A percentile compares a stretch with the other conserved stretches of the same genome.
phyloP scores from a whole-genome alignment of 345 rosid genomes.

The Syzygium jambos region DNA sequence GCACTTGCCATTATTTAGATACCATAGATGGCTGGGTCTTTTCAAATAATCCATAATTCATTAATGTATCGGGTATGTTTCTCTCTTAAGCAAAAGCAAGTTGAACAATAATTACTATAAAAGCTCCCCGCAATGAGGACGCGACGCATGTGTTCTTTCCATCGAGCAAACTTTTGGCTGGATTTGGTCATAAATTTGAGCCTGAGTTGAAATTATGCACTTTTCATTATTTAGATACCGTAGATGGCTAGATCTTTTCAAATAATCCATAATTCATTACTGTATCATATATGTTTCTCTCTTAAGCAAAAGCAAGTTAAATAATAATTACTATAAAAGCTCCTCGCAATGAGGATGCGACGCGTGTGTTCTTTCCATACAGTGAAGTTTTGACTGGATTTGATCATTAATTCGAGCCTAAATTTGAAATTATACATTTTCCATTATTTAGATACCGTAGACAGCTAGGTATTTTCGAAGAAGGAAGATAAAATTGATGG shows the following conservation, averaged over 20 bases:
- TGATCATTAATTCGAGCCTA: background rate
- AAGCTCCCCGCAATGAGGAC: too few relatives aligned
- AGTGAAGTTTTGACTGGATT: background rate
- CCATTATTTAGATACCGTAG: background rate
- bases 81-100: too few relatives aligned
- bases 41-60: background rate
- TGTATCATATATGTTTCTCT: background rate
- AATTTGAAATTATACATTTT: background rate
- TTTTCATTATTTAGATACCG: too few relatives aligned
- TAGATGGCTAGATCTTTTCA: too few relatives aligned
- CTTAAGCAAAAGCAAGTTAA: background rate
- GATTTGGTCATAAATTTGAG: too few relatives aligned
- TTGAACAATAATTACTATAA: too few relatives aligned
- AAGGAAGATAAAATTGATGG: background rate
- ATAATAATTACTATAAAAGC: background rate
- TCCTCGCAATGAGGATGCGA: background rate
- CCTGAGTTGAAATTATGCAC: too few relatives aligned
- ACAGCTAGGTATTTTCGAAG: background rate
- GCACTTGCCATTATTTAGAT: background rate
- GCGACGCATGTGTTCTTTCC: too few relatives aligned
- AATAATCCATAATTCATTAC: background rate
- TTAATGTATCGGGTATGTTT: too few relatives aligned
- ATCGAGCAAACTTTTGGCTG: too few relatives aligned
- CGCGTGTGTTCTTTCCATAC: background rate
- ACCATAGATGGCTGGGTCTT: background rate